Conservation (phyloP, 208 protist genomes). For the Acanthamoeba pearcei region DNA sequence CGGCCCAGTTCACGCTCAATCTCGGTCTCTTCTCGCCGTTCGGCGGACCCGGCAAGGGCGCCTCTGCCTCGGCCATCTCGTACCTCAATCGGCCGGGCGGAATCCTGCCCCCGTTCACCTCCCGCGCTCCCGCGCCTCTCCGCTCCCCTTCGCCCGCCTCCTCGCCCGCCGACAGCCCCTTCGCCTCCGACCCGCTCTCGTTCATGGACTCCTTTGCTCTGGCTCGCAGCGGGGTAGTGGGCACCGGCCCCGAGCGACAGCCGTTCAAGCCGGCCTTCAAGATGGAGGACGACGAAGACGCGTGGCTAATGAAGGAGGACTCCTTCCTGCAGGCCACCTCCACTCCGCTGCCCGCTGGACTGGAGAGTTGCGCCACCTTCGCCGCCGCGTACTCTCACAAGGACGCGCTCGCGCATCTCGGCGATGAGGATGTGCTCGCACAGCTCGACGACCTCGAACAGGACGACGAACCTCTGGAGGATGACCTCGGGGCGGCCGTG, state of each 20-base stretch:
- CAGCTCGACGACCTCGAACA: conserved; percentile 25
- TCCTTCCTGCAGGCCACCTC: background rate
- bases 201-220: conserved; percentile 24
- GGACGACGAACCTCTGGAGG: background rate
- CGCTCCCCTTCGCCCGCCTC: background rate
- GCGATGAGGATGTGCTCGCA: background rate
- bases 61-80: background rate
- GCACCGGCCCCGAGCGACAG: background rate
- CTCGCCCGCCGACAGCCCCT: background rate
- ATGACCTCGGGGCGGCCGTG: background rate
- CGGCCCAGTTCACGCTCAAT: conserved; percentile 61
- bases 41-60: background rate
- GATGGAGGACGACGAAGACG: background rate
- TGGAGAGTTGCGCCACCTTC: background rate
- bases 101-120: background rate
- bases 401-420: conserved; percentile 8
- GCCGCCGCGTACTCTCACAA: background rate
- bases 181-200: conserved; percentile 18
- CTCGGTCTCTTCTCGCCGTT: conserved; percentile 44
- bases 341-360: background rate
- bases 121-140: background rate
- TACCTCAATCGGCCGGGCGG: background rate
- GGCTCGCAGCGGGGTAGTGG: background rate
- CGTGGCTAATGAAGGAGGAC: conserved; percentile 59
- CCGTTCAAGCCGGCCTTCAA: conserved; percentile 12